Percentiles rank a stretch among this genome's conserved stretches.
These are phyloP conservation scores for Meira miltonrushii DNA, from an alignment of 1,284 basidiomycete genomes.

Conservation along the genomic window DNA sequence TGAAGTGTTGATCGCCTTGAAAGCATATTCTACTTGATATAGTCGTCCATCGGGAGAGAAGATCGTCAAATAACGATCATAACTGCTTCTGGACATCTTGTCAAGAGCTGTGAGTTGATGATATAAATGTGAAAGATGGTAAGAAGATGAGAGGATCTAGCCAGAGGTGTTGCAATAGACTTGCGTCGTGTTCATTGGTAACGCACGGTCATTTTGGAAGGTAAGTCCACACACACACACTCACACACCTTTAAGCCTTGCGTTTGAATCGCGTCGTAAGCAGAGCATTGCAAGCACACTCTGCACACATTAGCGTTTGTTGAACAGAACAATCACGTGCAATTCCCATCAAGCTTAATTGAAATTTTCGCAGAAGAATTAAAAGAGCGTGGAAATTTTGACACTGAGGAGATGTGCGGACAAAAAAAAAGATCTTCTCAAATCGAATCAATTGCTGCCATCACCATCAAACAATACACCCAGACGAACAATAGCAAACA, in stretches of 20 bases:
- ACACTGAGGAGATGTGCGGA: background rate
- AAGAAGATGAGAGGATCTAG: background rate
- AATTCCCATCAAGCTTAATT: background rate
- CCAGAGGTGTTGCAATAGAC: background rate
- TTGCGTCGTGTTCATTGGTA: background rate
- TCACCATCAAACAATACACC: background rate
- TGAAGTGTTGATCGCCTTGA: constrained; percentile 96
- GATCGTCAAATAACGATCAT: constrained; percentile 52
- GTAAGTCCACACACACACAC: too few species aligned
- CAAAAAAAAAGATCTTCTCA: constrained; percentile 8
- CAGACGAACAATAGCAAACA: constrained; percentile 17
- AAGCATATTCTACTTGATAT: constrained; percentile 73
- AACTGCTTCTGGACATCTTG: constrained; percentile 49
- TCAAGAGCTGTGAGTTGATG: background rate
- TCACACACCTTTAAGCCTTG: too few species aligned
- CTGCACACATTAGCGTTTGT: background rate
- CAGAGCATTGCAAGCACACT: background rate
- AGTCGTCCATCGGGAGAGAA: constrained; percentile 77
- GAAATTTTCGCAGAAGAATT: background rate
- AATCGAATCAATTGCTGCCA: background rate
- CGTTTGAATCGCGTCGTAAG: background rate
- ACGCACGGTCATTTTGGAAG: too few species aligned
- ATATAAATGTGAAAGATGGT: background rate
- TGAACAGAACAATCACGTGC: background rate
- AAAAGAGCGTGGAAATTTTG: background rate